Base-by-base conservation (phyloP, 2,329 filamentous ascomycete genomes). In the Clarireedia hainanense region DNA sequence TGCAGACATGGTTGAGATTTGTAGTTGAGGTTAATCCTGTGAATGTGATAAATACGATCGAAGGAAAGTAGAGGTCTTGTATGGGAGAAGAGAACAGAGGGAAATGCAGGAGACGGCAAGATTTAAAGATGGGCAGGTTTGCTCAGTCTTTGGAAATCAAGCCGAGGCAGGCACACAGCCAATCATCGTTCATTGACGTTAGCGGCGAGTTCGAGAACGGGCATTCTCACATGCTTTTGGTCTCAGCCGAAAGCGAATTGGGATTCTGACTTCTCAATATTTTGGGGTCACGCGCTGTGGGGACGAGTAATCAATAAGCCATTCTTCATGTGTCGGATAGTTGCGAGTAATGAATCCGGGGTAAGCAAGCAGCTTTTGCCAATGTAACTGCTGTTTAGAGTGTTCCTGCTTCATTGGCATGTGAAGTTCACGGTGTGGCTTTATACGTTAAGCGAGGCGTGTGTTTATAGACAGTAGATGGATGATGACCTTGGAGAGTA, bases 1-100 rank as follows among this genome's bases (percentile, higher is more conserved):
- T 51, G 61, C 59, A 62, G 64, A 65, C 64, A 66, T 66, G 20
- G 36, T 60, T 57, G n/a, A 7, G 14, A 52, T 40, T 34, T 45
- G 17, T 24, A 37, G n/a, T 42, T 42, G 9, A 14, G 17, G 7
- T 42, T 7, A 20, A 15, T 17, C 5, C 15, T 42, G 9, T 3
- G 39, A 47, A 24, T 51, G 30, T 30, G 23, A 43, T 36, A 48
- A 24, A 50, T 37, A 23, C 15, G 43, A 46, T 5, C 4, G 26
- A 23, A 42, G n/a, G 24, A 43, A n/a, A 47, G 34, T n/a, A 42
- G 39, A 27, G 2, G 23, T 10, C 24, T 49, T 48, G n/a, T 20
- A 49, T 39, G 23, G 3, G 23, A 17, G 34, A 45, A 26, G 36
- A 48, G n/a, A 50, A 43, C 23, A 14, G 30, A 2, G 12, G 30